Percentiles rank a stretch among this genome's conserved stretches.
phyloP scores from a whole-genome alignment of 2,329 filamentous ascomycete genomes.

The Microcyclospora tardicrescens region DNA sequence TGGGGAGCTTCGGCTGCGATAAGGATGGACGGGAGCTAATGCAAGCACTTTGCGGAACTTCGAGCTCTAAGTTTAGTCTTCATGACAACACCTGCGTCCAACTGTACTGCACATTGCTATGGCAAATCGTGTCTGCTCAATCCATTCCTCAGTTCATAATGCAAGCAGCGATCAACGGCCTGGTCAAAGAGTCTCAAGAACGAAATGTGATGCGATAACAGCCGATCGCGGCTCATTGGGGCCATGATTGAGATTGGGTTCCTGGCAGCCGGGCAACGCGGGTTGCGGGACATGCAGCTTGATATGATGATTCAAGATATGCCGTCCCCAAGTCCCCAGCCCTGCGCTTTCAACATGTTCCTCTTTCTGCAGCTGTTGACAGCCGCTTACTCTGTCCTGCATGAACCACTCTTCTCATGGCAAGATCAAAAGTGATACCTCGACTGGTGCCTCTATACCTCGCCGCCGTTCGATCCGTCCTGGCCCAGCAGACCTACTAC shows the following conservation, averaged over 20 bases:
- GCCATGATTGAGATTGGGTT: neutral
- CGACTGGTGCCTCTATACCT: slow-evolving; percentile 1
- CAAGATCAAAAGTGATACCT: slow-evolving; percentile 6
- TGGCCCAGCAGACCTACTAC: slow-evolving; percentile 11
- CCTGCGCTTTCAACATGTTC: neutral
- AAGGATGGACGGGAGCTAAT: slow-evolving; percentile 1
- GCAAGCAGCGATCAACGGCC: too few relatives aligned
- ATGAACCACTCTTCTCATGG: slow-evolving; percentile 2
- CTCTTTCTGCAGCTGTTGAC: neutral
- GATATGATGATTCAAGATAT: too few relatives aligned
- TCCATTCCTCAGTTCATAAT: too few relatives aligned
- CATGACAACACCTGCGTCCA: too few relatives aligned
- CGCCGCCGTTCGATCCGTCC: neutral
- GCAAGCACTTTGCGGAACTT: slow-evolving; percentile 1
- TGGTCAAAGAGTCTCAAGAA: too few relatives aligned
- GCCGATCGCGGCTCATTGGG: neutral
- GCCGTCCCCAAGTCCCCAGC: too few relatives aligned
- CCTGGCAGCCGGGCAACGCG: too few relatives aligned
- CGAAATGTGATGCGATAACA: too few relatives aligned
- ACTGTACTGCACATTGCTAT: too few relatives aligned
- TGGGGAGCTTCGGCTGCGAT: neutral
- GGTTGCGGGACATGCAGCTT: too few relatives aligned
- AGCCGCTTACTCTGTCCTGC: slow-evolving; percentile 1
- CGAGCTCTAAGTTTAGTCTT: too few relatives aligned
- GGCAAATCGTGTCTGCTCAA: too few relatives aligned